phyloP scores from a whole-genome alignment of 31 red algal genomes.

The Porphyra umbilicalis region DNA sequence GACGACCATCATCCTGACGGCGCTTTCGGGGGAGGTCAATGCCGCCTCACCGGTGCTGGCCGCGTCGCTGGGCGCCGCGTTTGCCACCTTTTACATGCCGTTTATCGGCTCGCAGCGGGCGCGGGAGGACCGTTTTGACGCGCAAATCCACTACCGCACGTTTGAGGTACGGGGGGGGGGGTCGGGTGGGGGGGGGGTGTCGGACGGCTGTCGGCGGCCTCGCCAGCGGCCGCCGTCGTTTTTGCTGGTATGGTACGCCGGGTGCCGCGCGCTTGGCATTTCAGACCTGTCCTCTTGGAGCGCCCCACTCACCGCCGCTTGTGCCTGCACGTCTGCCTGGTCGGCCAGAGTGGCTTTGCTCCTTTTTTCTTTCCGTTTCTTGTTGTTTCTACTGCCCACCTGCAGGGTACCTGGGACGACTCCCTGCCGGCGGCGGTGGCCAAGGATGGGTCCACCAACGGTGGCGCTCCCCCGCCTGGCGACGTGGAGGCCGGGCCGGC shows the following conservation, averaged over 20 bases:
- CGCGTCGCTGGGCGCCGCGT: constrained; percentile 34
- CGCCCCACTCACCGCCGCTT: too few relatives aligned
- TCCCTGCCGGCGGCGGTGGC: background rate
- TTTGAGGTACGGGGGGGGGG: constrained; percentile 40
- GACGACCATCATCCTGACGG: constrained; percentile 66
- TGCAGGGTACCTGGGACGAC: background rate
- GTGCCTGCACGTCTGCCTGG: too few relatives aligned
- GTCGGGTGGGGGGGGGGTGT: too few relatives aligned
- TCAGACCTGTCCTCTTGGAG: too few relatives aligned
- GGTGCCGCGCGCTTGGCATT: too few relatives aligned
- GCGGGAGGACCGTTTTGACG: constrained; percentile 60
- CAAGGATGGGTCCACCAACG: too few relatives aligned
- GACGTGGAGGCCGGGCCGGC: background rate
- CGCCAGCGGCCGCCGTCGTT: too few relatives aligned
- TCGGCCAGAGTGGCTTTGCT: too few relatives aligned
- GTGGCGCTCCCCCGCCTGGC: background rate
- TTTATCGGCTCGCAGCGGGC: constrained; percentile 61
- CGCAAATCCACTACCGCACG: constrained; percentile 56
- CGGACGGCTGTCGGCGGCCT: too few relatives aligned
- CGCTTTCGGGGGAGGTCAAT: constrained; percentile 65
- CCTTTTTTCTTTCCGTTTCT: too few relatives aligned
- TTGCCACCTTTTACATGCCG: constrained; percentile 76
- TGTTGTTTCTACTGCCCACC: too few relatives aligned
- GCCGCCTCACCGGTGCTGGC: constrained; percentile 51
- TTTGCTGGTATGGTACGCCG: too few relatives aligned